Conservation (phyloP, 495 filamentous ascomycete genomes). For the Hyaloscypha bicolor region DNA sequence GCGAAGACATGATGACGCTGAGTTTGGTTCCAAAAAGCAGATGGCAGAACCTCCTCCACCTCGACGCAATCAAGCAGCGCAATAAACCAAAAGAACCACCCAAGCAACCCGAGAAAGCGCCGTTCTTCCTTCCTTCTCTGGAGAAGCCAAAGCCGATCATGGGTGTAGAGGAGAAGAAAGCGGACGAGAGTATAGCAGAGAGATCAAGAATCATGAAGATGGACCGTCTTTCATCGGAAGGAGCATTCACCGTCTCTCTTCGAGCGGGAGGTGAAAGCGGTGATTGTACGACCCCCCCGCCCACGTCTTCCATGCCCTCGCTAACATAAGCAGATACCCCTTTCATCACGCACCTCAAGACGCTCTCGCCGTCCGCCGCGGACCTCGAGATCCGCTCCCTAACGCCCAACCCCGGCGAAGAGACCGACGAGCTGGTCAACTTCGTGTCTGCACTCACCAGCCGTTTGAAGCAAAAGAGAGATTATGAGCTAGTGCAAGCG, state of each 20-base stretch:
- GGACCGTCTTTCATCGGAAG: slow-evolving; percentile 36
- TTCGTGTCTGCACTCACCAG: slow-evolving; percentile 78
- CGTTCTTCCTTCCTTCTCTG: slow-evolving; percentile 89
- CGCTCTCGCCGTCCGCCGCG: slow-evolving; percentile 75
- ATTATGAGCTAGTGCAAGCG: slow-evolving; percentile 92
- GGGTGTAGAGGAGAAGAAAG: slow-evolving; percentile 21
- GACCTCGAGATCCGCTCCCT: slow-evolving; percentile 90
- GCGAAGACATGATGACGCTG: slow-evolving; percentile 78
- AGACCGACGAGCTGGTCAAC: slow-evolving; percentile 57
- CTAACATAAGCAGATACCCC: slow-evolving; percentile 46
- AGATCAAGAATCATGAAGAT: slow-evolving; percentile 57
- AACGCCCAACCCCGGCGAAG: slow-evolving; percentile 50
- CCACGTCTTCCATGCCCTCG: slow-evolving; percentile 6
- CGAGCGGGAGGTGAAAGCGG: slow-evolving; percentile 45
- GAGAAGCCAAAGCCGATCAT: slow-evolving; percentile 38
- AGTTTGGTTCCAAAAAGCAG: slow-evolving; percentile 84
- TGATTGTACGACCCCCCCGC: slow-evolving; percentile 48
- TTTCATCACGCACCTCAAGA: slow-evolving; percentile 76
- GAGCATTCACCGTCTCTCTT: slow-evolving; percentile 64
- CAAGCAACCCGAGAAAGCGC: slow-evolving; percentile 90
- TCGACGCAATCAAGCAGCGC: slow-evolving; percentile 85
- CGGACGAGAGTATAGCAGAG: slow-evolving; percentile 43
- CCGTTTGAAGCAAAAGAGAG: slow-evolving; percentile 63
- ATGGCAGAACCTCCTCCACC: slow-evolving; percentile 91
- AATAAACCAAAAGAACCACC: slow-evolving; percentile 94